Evolutionary conservation across 768 basidiomycete genomes (phyloP).

Genomic region (Collybia sp.): DNA sequence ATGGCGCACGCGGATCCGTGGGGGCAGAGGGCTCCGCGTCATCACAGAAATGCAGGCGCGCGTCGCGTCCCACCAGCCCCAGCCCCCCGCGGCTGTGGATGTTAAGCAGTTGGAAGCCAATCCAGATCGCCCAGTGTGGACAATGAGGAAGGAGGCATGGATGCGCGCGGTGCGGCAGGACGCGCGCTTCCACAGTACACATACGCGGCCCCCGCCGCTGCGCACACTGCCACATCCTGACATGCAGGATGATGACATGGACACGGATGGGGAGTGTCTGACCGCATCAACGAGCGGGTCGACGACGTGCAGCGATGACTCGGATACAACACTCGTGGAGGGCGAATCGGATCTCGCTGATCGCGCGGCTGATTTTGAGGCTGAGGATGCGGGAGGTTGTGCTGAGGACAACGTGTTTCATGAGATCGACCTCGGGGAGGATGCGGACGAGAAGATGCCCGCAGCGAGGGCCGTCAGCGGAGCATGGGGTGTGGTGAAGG

Average conservation of each 20-base stretch:
- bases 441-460: too few species aligned
- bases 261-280: constrained; percentile 26
- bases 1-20: constrained; percentile 31
- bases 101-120: constrained; percentile 39
- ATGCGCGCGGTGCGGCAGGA: constrained; percentile 49
- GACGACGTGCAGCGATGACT: constrained; percentile 38
- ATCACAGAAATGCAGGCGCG: constrained; percentile 10
- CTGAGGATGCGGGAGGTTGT: too few species aligned
- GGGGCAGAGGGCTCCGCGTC: constrained; percentile 11
- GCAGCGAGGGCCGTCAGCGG: too few species aligned
- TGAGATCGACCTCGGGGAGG: too few species aligned
- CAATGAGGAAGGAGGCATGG: constrained; percentile 63
- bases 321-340: constrained; percentile 55
- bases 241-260: constrained; percentile 8
- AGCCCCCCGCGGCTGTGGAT: constrained; percentile 13
- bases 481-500: too few species aligned
- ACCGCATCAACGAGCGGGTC: constrained; percentile 26
- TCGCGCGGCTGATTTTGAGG: too few species aligned
- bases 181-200: constrained; percentile 5
- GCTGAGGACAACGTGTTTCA: too few species aligned
- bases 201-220: constrained; percentile 4
- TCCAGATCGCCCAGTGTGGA: constrained; percentile 63
- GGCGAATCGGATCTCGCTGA: constrained; percentile 12
- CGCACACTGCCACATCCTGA: not conserved
- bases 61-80: constrained; percentile 11